Evolutionary conservation across 2,329 filamentous ascomycete genomes (phyloP).

Genomic region (Tolypocladium sp.): DNA sequence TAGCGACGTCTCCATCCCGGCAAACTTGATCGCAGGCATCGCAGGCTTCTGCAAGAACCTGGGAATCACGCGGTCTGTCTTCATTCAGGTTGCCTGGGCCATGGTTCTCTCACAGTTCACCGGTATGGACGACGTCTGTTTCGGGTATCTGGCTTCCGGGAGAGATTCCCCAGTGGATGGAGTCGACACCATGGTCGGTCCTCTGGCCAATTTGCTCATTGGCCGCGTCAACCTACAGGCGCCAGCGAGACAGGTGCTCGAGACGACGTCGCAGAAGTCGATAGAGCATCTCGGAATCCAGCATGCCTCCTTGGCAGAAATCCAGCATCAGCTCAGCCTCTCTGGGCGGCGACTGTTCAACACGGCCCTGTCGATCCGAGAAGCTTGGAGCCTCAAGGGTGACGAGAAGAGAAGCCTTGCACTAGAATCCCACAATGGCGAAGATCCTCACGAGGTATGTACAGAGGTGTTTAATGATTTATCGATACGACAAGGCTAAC

Average conservation of each 20-base stretch:
- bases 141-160: slow-evolving; percentile 44
- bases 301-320: slow-evolving; percentile 36
- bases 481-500: not conserved
- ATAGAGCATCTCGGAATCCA: slow-evolving; percentile 37
- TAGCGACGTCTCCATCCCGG: not conserved
- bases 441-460: slow-evolving; percentile 7
- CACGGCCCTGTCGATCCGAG: slow-evolving; percentile 21
- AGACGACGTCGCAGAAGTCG: slow-evolving; percentile 34
- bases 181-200: slow-evolving; percentile 38
- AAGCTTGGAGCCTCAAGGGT: slow-evolving; percentile 1
- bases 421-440: slow-evolving; percentile 4
- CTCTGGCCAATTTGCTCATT: slow-evolving; percentile 47
- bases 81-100: slow-evolving; percentile 44
- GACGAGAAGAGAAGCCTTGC: not conserved
- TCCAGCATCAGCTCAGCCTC: slow-evolving; percentile 24
- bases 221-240: slow-evolving; percentile 29
- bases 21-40: not conserved
- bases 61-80: slow-evolving; percentile 35
- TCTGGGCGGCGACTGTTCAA: slow-evolving; percentile 18
- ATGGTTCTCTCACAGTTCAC: slow-evolving; percentile 39
- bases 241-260: slow-evolving; percentile 23
- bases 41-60: slow-evolving; percentile 24
- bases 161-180: slow-evolving; percentile 39
- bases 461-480: not conserved
- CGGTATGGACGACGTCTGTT: slow-evolving; percentile 35